Evolutionary conservation across 345 rosid species (phyloP).

Genomic region (Lepidium sativum): DNA sequence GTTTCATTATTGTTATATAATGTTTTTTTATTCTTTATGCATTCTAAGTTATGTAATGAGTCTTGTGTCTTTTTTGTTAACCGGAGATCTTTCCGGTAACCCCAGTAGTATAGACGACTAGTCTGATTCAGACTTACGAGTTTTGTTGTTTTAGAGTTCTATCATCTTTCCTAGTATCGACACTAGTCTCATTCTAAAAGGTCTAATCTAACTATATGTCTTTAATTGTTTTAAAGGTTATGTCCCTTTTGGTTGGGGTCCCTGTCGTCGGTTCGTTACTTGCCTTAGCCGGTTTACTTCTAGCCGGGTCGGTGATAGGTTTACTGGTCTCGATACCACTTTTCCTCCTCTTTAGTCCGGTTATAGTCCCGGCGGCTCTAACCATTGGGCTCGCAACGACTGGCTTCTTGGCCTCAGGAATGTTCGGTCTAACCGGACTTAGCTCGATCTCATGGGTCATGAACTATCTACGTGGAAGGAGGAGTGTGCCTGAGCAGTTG

Average conservation of each 20-base stretch:
- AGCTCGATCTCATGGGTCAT: constrained; percentile 44
- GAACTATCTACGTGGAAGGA: constrained; percentile 26
- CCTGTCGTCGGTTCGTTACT: constrained; percentile 39
- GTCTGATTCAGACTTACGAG: too few relatives aligned
- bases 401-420: constrained; percentile 39
- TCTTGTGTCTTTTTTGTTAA: too few relatives aligned
- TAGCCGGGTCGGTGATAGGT: constrained; percentile 36
- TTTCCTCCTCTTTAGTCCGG: constrained; percentile 49
- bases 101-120: too few relatives aligned
- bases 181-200: too few relatives aligned
- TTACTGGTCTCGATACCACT: constrained; percentile 34
- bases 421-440: constrained; percentile 41
- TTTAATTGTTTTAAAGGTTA: neutral
- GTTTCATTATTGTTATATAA: neutral
- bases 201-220: too few relatives aligned
- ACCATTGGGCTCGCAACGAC: constrained; percentile 32
- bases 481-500: constrained; percentile 28
- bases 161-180: too few relatives aligned
- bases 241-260: constrained; percentile 34
- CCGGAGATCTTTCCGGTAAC: too few relatives aligned
- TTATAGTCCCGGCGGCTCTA: constrained; percentile 52
- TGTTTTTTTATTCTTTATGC: neutral
- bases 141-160: too few relatives aligned
- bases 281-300: constrained; percentile 36
- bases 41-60: neutral